Evolutionary conservation across 148 eudicot genomes (phyloP).

Genomic region (Amaranthus cruentus): DNA sequence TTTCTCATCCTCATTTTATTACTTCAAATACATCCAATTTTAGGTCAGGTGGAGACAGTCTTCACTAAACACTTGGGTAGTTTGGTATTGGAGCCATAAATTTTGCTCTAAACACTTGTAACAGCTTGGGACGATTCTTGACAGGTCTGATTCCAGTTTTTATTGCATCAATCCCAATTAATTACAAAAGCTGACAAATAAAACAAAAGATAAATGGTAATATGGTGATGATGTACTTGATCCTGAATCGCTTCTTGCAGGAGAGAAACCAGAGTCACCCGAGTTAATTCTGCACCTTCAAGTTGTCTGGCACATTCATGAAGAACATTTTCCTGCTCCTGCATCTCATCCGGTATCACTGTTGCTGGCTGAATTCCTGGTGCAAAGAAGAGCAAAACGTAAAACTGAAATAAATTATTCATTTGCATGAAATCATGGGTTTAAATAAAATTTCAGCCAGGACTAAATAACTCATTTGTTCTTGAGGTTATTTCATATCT

Average conservation of each 20-base stretch:
- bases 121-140: too few species aligned
- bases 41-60: too few species aligned
- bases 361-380: constrained; percentile 54
- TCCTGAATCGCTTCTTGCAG: constrained; percentile 79
- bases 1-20: too few species aligned
- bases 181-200: not conserved
- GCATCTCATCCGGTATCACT: constrained; percentile 48
- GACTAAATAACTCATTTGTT: too few species aligned
- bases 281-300: constrained; percentile 62
- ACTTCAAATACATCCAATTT: too few species aligned
- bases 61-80: too few species aligned
- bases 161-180: too few species aligned
- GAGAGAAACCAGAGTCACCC: constrained; percentile 57
- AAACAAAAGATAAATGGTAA: not conserved
- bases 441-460: not conserved
- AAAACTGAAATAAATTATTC: not conserved
- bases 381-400: constrained; percentile 13
- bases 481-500: too few species aligned
- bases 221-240: constrained; percentile 43
- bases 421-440: not conserved
- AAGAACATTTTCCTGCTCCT: constrained; percentile 68
- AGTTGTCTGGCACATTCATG: constrained; percentile 63
- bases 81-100: too few species aligned
- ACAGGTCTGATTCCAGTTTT: not conserved
- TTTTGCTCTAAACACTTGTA: too few species aligned